phyloP scores from a whole-genome alignment of 139 green algal genomes.

The Pycnococcus provasolii region DNA sequence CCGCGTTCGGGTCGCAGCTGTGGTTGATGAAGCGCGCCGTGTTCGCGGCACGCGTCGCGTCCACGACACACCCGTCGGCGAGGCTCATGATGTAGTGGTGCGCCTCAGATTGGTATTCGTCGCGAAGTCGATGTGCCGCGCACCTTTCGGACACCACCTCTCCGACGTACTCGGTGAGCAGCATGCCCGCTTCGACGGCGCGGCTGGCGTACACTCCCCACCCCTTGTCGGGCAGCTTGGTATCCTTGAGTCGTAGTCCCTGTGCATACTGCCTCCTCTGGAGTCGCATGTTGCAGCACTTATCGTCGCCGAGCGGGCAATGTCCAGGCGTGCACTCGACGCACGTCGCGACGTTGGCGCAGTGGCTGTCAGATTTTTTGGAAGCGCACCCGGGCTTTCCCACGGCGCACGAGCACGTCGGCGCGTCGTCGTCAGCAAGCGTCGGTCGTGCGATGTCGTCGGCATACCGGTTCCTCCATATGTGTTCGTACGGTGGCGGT shows the following conservation, averaged over 20 bases:
- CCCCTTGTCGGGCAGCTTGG: conserved; percentile 58
- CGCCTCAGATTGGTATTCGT: conserved; percentile 65
- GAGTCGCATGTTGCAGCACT: conserved; percentile 90
- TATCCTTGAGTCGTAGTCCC: conserved; percentile 40
- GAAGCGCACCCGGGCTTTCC: too few relatives aligned
- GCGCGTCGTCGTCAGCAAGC: too few relatives aligned
- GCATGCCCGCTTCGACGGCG: conserved; percentile 65
- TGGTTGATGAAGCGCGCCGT: conserved; percentile 96
- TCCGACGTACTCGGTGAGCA: conserved; percentile 95
- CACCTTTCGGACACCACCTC: conserved; percentile 87
- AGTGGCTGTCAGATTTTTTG: conserved; percentile 26
- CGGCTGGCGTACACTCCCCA: conserved; percentile 70
- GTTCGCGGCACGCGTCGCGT: conserved; percentile 78
- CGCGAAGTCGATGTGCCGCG: conserved; percentile 61
- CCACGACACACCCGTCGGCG: conserved; percentile 90
- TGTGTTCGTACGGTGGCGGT: too few relatives aligned
- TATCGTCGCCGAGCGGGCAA: conserved; percentile 67
- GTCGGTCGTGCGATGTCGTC: too few relatives aligned
- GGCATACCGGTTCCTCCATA: too few relatives aligned
- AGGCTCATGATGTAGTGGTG: conserved; percentile 99
- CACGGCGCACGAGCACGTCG: too few relatives aligned
- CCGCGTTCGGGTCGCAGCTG: conserved; percentile 91
- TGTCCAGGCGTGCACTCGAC: conserved; percentile 79
- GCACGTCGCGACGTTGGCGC: conserved; percentile 87
- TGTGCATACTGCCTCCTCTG: conserved; percentile 63